phyloP scores from a whole-genome alignment of 805 yeast species.

The Yamadazyma nakazawae region DNA sequence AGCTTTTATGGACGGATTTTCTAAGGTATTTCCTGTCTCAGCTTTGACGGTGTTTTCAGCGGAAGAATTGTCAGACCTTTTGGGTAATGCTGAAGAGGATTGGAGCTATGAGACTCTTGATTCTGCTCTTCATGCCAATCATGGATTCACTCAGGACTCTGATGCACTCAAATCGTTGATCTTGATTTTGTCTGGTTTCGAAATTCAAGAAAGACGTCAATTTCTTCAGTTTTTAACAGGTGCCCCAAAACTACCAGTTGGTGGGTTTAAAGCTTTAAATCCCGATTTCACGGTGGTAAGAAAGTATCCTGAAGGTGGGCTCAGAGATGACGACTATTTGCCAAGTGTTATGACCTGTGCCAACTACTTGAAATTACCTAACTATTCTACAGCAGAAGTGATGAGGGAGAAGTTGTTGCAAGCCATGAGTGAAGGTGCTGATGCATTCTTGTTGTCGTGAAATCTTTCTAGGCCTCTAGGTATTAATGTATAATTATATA shows the following conservation, averaged over 20 bases:
- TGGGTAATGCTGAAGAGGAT: constrained; percentile 82
- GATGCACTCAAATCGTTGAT: constrained; percentile 57
- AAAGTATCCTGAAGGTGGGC: constrained; percentile 71
- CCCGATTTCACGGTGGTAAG: constrained; percentile 88
- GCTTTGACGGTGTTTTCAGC: constrained; percentile 72
- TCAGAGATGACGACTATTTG: constrained; percentile 69
- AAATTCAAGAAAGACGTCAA: constrained; percentile 53
- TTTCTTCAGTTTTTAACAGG: constrained; percentile 91
- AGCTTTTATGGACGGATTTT: constrained; percentile 76
- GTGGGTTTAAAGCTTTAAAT: constrained; percentile 79
- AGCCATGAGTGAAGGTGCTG: constrained; percentile 86
- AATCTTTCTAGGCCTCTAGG: neutral
- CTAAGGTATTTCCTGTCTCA: constrained; percentile 74
- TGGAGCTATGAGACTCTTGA: constrained; percentile 69
- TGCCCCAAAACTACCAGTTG: constrained; percentile 87
- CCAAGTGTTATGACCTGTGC: constrained; percentile 99
- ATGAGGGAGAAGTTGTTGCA: constrained; percentile 57
- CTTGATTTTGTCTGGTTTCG: constrained; percentile 57
- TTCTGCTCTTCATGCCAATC: constrained; percentile 74
- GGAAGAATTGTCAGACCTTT: constrained; percentile 63
- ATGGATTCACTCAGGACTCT: constrained; percentile 79
- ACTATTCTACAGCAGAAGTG: constrained; percentile 61
- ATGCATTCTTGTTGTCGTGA: constrained; percentile 61
- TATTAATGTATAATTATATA: neutral
- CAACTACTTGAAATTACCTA: constrained; percentile 85